Percentiles rank a stretch among this genome's conserved stretches.
These are phyloP conservation scores for Pseudisothecium myosuroides DNA, from an alignment of 225 moss, liverwort and hornwort species.

Conservation along the genomic window DNA sequence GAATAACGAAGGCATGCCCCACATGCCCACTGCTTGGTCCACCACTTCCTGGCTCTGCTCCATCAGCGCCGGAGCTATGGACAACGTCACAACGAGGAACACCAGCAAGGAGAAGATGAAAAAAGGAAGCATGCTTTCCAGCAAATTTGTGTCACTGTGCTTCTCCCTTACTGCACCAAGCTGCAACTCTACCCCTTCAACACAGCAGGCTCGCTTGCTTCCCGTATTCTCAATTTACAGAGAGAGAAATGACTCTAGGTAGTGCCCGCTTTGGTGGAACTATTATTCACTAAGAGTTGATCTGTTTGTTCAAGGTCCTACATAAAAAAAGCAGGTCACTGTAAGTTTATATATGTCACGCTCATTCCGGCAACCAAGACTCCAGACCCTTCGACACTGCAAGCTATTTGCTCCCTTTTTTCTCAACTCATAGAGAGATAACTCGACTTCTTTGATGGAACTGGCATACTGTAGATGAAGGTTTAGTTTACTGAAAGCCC, in stretches of 20 bases:
- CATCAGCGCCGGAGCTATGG: conserved; percentile 28
- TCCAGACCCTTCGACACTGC: background rate
- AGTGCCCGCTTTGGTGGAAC: background rate
- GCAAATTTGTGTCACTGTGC: background rate
- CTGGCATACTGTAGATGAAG: background rate
- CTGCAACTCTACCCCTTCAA: background rate
- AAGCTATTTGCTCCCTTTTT: background rate
- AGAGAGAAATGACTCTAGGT: background rate
- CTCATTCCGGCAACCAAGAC: background rate
- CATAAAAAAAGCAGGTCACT: background rate
- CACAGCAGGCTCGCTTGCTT: background rate
- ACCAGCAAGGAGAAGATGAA: conserved; percentile 42
- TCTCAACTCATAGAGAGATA: background rate
- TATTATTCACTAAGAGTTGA: background rate
- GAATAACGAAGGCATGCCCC: conserved; percentile 26
- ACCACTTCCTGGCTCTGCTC: conserved; percentile 37
- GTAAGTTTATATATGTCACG: background rate
- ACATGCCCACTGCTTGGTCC: conserved; percentile 32
- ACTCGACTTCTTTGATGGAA: background rate
- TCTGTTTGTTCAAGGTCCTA: background rate
- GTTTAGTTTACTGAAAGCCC: background rate
- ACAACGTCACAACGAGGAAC: conserved; percentile 24
- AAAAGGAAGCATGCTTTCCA: conserved; percentile 14
- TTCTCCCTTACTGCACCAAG: background rate
- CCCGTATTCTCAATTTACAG: background rate